Evolutionary conservation across 2,329 filamentous ascomycete species (phyloP).

Genomic region (Verticillium nubilum): DNA sequence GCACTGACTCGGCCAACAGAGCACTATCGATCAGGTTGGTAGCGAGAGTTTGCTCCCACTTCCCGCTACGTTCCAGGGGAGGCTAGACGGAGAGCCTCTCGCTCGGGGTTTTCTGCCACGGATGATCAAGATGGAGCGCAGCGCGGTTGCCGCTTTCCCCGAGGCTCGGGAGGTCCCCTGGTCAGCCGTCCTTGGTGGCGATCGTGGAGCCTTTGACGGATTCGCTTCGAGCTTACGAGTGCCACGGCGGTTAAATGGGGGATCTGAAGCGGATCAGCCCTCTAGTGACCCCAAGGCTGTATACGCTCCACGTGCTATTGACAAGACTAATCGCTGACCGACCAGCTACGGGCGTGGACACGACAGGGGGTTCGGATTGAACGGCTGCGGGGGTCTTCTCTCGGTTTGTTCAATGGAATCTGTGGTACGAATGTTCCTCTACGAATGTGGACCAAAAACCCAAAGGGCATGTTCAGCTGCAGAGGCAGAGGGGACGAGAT

Average conservation of each 20-base stretch:
- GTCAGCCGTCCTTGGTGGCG: neutral
- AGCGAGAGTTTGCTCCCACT: neutral
- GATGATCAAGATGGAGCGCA: neutral
- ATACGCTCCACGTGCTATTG: neutral
- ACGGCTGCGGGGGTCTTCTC: neutral
- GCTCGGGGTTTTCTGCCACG: neutral
- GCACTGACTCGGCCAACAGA: neutral
- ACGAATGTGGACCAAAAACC: neutral
- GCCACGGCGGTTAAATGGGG: neutral
- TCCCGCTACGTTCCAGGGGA: neutral
- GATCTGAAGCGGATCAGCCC: neutral
- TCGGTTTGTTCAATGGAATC: neutral
- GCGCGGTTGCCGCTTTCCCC: neutral
- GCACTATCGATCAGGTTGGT: neutral
- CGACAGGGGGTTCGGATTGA: neutral
- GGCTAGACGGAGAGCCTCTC: neutral
- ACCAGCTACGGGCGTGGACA: neutral
- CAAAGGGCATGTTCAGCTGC: neutral
- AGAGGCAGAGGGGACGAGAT: no score
- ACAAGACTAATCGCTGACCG: neutral
- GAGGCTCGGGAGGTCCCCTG: neutral
- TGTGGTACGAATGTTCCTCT: neutral
- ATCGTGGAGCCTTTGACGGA: neutral
- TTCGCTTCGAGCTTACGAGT: neutral
- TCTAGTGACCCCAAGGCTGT: neutral